These are phyloP conservation scores for Peterozyma xylosa DNA, from an alignment of 805 yeast species.

Conservation along the genomic window DNA sequence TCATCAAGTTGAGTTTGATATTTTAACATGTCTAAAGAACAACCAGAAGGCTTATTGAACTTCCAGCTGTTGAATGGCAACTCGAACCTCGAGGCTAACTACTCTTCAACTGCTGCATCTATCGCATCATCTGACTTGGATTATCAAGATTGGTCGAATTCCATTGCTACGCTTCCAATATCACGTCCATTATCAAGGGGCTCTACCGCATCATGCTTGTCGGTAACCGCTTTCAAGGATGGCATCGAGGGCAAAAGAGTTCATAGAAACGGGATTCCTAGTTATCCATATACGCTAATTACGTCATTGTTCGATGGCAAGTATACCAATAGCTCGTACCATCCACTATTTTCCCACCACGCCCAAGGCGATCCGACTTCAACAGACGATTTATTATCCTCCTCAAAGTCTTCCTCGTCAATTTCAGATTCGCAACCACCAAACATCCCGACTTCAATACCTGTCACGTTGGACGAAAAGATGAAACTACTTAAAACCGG, in stretches of 20 bases:
- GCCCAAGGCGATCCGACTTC: background rate
- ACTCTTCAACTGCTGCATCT: constrained; percentile 18
- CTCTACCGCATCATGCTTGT: constrained; percentile 59
- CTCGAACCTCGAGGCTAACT: too few species aligned
- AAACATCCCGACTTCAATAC: constrained; percentile 25
- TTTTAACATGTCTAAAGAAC: too few species aligned
- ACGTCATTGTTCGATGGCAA: constrained; percentile 22
- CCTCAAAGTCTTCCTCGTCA: background rate
- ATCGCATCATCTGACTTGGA: constrained; percentile 19
- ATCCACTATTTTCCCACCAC: background rate
- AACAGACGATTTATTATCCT: background rate
- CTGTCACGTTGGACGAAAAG: constrained; percentile 36
- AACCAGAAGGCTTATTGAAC: too few species aligned
- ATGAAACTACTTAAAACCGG: constrained; percentile 31
- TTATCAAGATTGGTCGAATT: constrained; percentile 13
- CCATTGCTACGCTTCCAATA: constrained; percentile 11
- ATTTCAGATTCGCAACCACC: constrained; percentile 6
- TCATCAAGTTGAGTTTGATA: too few species aligned
- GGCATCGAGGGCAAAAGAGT: constrained; percentile 61
- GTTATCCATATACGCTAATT: constrained; percentile 27
- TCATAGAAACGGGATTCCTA: constrained; percentile 34
- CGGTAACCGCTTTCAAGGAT: constrained; percentile 69
- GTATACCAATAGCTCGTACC: background rate
- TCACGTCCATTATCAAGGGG: constrained; percentile 57
- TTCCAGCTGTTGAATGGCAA: too few species aligned